Evolutionary conservation across 345 rosid species (phyloP).

Genomic region (Gossypium anomalum): DNA sequence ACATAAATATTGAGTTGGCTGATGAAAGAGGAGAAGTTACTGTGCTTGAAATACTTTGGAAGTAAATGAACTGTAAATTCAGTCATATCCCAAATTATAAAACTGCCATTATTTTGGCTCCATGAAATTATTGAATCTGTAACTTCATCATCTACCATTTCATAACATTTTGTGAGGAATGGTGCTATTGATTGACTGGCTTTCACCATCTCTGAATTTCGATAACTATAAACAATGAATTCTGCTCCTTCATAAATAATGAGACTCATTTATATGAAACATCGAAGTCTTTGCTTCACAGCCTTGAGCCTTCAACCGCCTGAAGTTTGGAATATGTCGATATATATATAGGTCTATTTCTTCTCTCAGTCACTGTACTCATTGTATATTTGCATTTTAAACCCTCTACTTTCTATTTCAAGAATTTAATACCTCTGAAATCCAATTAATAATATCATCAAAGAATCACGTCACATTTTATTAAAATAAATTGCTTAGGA

Average conservation of each 20-base stretch:
- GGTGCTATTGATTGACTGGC: constrained; percentile 53
- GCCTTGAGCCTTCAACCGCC: not conserved
- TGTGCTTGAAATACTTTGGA: constrained; percentile 78
- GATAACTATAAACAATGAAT: not conserved
- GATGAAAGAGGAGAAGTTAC: constrained; percentile 74
- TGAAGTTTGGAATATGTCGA: not conserved
- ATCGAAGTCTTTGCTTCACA: not conserved
- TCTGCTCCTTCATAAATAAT: not conserved
- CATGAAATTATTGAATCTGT: constrained; percentile 65
- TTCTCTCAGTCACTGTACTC: too few species aligned
- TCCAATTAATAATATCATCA: too few species aligned
- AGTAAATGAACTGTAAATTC: constrained; percentile 59
- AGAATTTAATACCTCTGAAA: too few species aligned
- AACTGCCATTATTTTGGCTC: constrained; percentile 42
- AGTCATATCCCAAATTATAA: constrained; percentile 58
- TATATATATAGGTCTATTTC: not conserved
- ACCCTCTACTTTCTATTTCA: too few species aligned
- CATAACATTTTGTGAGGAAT: constrained; percentile 76
- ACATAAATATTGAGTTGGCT: constrained; percentile 91
- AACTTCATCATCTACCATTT: constrained; percentile 71
- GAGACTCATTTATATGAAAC: not conserved
- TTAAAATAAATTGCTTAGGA: too few species aligned
- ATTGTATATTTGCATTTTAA: too few species aligned
- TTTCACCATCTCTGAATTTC: constrained; percentile 45
- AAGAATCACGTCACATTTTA: too few species aligned